phyloP scores from a whole-genome alignment of 371 early-diverging fungal species.

The Thermomucor indicae-seudaticae region DNA sequence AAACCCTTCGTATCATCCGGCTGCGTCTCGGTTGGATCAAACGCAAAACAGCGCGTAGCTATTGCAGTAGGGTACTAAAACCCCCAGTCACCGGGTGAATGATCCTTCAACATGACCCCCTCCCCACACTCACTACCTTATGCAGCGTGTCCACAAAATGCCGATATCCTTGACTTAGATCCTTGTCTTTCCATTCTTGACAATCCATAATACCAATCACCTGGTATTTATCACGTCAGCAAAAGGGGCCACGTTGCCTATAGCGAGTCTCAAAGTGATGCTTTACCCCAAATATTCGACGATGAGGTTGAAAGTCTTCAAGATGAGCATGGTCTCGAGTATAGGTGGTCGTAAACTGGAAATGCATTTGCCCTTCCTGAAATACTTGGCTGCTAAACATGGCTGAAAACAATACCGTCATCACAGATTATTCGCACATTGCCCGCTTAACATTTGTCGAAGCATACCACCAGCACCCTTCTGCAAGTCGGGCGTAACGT shows the following conservation, averaged over 20 bases:
- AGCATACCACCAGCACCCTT: conserved; percentile 42
- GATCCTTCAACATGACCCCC: not conserved
- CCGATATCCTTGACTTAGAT: conserved; percentile 59
- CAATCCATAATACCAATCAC: conserved; percentile 85
- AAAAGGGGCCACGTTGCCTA: too few species aligned
- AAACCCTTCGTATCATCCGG: conserved; percentile 73
- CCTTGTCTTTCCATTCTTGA: conserved; percentile 62
- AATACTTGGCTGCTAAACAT: conserved; percentile 58
- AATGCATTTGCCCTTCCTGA: conserved; percentile 75
- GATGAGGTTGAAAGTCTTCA: conserved; percentile 77
- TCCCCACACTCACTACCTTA: conserved; percentile 40
- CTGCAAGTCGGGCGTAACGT: conserved; percentile 56
- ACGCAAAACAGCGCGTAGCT: conserved; percentile 75
- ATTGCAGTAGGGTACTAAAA: conserved; percentile 73
- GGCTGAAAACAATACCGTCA: conserved; percentile 16
- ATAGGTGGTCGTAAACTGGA: conserved; percentile 71
- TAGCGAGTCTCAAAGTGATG: too few species aligned
- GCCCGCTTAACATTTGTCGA: not conserved
- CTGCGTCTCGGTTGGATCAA: conserved; percentile 75
- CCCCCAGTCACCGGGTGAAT: not conserved
- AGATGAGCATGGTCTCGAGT: conserved; percentile 56
- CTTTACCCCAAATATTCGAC: conserved; percentile 75
- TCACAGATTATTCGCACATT: not conserved
- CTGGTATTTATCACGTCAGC: too few species aligned
- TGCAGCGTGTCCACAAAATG: conserved; percentile 59